These are phyloP conservation scores for Colletotrichum sp. DNA, from an alignment of 2,329 filamentous ascomycete species.

Conservation along the genomic window DNA sequence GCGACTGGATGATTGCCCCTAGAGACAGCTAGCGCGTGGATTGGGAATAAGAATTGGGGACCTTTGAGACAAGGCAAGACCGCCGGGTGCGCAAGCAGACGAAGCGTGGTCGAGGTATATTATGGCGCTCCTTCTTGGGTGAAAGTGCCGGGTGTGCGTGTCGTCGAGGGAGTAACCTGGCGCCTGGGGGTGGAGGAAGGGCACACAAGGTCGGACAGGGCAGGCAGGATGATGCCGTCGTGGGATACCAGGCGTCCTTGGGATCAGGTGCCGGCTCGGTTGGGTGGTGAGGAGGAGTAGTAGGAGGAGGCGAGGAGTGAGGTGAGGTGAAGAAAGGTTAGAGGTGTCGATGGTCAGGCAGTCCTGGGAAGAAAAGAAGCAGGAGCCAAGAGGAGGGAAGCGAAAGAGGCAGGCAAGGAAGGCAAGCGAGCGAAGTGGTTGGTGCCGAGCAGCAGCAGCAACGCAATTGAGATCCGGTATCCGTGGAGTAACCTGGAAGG, in stretches of 20 bases:
- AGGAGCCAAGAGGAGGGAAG: slow-evolving; percentile 8
- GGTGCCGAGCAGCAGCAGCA: not conserved
- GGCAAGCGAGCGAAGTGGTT: slow-evolving; percentile 4
- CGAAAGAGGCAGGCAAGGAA: not conserved
- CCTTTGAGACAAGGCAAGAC: slow-evolving; percentile 17
- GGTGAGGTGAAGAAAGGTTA: not conserved
- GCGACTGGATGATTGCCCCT: slow-evolving; percentile 7
- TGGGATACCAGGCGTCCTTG: not conserved
- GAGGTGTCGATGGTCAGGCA: slow-evolving; percentile 4
- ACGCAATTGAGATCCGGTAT: not conserved
- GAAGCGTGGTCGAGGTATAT: slow-evolving; percentile 1
- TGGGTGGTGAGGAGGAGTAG: not conserved
- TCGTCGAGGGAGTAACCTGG: not conserved
- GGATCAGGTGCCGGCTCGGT: not conserved
- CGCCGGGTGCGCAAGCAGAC: slow-evolving; percentile 2
- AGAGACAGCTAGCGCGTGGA: slow-evolving; percentile 16
- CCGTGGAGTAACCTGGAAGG: not conserved
- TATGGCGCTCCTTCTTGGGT: not conserved
- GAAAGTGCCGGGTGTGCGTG: not conserved
- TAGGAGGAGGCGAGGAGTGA: not conserved
- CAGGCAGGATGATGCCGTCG: not conserved
- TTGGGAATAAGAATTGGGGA: slow-evolving; percentile 7
- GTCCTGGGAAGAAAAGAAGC: slow-evolving; percentile 10
- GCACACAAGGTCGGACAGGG: not conserved
- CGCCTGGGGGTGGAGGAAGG: not conserved